Evolutionary conservation across 306 rosid species (phyloP).

Genomic region (Aeschynomene evenia): DNA sequence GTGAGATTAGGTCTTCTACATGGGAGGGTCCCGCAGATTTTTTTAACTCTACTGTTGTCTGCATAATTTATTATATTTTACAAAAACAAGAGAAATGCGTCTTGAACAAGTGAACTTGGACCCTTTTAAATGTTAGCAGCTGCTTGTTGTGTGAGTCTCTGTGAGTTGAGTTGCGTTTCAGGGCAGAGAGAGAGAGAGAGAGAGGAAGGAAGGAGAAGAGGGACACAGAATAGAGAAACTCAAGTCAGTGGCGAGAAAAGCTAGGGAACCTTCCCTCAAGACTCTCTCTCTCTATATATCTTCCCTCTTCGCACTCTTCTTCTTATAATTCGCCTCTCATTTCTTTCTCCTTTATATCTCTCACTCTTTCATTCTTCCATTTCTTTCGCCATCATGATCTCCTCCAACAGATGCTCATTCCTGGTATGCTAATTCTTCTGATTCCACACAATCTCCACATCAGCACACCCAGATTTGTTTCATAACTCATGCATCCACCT

Average conservation of each 20-base stretch:
- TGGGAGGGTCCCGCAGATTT: too few species aligned
- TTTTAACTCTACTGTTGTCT: too few species aligned
- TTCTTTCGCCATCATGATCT: conserved; percentile 37
- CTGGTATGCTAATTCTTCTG: conserved; percentile 44
- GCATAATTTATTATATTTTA: too few species aligned
- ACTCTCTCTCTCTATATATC: conserved; percentile 24
- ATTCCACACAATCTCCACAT: background rate
- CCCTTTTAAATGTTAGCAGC: conserved; percentile 15
- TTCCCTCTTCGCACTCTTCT: background rate
- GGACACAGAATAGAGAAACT: too few species aligned
- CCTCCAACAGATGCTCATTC: conserved; percentile 29
- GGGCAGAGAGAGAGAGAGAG: conserved; percentile 4
- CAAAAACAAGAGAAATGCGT: too few species aligned
- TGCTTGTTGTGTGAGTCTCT: background rate
- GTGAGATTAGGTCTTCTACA: too few species aligned
- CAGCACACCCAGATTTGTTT: conserved; percentile 11
- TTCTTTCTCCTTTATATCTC: conserved; percentile 2
- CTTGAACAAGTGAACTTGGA: background rate
- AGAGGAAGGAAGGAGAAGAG: too few species aligned
- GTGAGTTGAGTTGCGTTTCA: background rate
- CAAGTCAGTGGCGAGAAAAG: background rate
- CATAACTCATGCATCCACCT: background rate
- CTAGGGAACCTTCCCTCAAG: conserved; percentile 19
- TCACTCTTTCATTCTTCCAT: conserved; percentile 1
- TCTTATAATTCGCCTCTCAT: conserved; percentile 11